Evolutionary conservation across 306 rosid genomes (phyloP).

Genomic region (Trichosanthes cucumerina): DNA sequence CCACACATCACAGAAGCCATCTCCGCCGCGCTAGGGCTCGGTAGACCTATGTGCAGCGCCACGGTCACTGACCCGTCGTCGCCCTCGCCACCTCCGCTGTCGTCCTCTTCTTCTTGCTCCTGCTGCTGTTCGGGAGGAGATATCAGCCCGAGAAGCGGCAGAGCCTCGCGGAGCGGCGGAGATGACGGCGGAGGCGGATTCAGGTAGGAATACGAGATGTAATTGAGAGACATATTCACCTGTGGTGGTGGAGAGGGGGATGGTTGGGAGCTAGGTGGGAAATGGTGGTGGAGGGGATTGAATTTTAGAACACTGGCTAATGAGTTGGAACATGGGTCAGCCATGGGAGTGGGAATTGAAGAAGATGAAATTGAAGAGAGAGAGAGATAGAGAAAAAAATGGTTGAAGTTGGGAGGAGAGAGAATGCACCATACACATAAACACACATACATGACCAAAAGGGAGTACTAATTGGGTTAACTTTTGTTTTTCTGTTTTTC

Average conservation of each 20-base stretch:
- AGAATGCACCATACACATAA: conserved; percentile 3
- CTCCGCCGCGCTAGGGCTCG: conserved; percentile 11
- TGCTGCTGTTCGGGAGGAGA: not conserved
- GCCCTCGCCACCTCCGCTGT: not conserved
- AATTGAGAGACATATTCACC: not conserved
- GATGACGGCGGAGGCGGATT: not conserved
- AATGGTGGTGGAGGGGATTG: conserved; percentile 14
- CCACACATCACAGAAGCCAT: conserved; percentile 41
- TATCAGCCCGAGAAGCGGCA: conserved; percentile 4
- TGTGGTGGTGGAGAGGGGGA: not conserved
- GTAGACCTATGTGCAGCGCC: conserved; percentile 15
- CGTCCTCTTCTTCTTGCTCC: not conserved
- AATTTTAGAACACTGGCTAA: conserved; percentile 30
- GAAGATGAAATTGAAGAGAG: not conserved
- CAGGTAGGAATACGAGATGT: not conserved
- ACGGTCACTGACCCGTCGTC: not conserved
- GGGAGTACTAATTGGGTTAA: conserved; percentile 7
- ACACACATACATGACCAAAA: conserved; percentile 1
- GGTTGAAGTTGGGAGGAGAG: not conserved
- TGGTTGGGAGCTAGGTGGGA: not conserved
- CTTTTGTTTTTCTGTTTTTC: not conserved
- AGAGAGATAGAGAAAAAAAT: conserved; percentile 4
- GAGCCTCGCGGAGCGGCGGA: conserved; percentile 6
- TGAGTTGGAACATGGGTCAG: conserved; percentile 21
- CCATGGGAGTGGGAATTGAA: conserved; percentile 3